Evolutionary conservation across 192 early-diverging fungal species (phyloP), one percentile per base, ranked within the genome.

Genomic region (Coemansia sp.): DNA sequence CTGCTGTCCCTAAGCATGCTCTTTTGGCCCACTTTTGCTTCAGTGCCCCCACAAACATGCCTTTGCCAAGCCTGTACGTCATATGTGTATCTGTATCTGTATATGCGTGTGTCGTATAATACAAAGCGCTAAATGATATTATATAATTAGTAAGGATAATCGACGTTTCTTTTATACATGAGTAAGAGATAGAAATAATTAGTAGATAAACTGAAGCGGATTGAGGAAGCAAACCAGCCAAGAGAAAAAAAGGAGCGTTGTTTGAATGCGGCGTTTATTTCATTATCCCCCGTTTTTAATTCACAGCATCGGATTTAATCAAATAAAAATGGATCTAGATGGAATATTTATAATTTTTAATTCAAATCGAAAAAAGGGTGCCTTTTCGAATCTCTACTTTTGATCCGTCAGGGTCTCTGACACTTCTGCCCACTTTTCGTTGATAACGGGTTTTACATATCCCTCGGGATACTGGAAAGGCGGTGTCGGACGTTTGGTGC

Each of bases 401-500:
- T 29, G 51, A 2, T 3, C n/a, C 1, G 4, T 6, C 22, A 22
- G 10, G 28, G 52, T 28, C 11, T 4, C 20, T 20, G n/a, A 8
- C 8, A 12, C 6, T 7, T 20, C 28, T 2, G 52, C 52, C 52
- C 52, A 55, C 20, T 1, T 29, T 3, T 28, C 52, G 28, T 55
- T 30, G 28, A 55, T 55, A 25, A 30, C 59, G 4, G 59, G 59
- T 25, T 29, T 45, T 5, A 25, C 40, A 48, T 78, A 73, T 7
- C 40, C 67, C 20, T 31, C 51, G 10, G 76, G 76, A 40, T 72
- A 78, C 20, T 20, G 60, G 31, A 72, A 78, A 17, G 38, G 45
- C 12, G 71, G 67, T 6, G 76, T 69, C 6, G 68, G 70, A 7
- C 61, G 52, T 20, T 49, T 66, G 5, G 48, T 30, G 20, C 69